These are phyloP conservation scores for Scytalidium sp. DNA, from an alignment of 2,329 filamentous ascomycete genomes.

Conservation along the genomic window DNA sequence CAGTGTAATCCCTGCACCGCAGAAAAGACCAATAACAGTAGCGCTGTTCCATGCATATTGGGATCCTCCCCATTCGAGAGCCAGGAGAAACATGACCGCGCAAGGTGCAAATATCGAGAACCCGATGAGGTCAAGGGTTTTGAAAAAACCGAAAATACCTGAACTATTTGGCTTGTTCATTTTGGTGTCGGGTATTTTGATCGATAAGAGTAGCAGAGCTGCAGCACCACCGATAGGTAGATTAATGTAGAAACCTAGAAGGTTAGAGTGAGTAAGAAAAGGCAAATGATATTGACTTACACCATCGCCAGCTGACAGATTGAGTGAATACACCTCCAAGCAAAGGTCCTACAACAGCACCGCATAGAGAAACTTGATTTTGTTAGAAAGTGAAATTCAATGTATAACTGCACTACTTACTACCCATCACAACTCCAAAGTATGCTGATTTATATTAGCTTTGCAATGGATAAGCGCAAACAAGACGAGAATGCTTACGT, in stretches of 20 bases:
- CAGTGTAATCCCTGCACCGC: slow-evolving; percentile 4
- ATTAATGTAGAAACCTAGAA: slow-evolving; percentile 36
- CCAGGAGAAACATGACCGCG: slow-evolving; percentile 28
- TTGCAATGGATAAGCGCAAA: too few relatives aligned
- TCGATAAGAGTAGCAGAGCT: slow-evolving; percentile 30
- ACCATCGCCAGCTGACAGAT: slow-evolving; percentile 30
- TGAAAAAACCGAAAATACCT: too few relatives aligned
- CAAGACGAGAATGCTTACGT: slow-evolving; percentile 2
- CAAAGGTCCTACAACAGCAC: slow-evolving; percentile 24
- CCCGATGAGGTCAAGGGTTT: slow-evolving; percentile 27
- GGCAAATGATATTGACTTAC: slow-evolving; percentile 11
- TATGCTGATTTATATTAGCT: too few relatives aligned
- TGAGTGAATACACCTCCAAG: slow-evolving; percentile 32
- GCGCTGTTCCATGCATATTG: slow-evolving; percentile 22
- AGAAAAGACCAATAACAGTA: slow-evolving; percentile 12
- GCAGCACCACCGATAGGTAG: slow-evolving; percentile 36
- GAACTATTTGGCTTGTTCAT: slow-evolving; percentile 1
- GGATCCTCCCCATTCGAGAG: slow-evolving; percentile 25
- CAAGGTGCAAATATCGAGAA: slow-evolving; percentile 24
- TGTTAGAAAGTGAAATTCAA: not conserved
- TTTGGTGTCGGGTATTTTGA: slow-evolving; percentile 27
- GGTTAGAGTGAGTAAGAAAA: not conserved
- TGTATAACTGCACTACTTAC: slow-evolving; percentile 9
- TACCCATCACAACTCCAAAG: slow-evolving; percentile 16
- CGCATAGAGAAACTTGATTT: slow-evolving; percentile 13